These are phyloP conservation scores for Phytophthora uliginosa DNA, from an alignment of 352 stramenopile species.

Conservation along the genomic window DNA sequence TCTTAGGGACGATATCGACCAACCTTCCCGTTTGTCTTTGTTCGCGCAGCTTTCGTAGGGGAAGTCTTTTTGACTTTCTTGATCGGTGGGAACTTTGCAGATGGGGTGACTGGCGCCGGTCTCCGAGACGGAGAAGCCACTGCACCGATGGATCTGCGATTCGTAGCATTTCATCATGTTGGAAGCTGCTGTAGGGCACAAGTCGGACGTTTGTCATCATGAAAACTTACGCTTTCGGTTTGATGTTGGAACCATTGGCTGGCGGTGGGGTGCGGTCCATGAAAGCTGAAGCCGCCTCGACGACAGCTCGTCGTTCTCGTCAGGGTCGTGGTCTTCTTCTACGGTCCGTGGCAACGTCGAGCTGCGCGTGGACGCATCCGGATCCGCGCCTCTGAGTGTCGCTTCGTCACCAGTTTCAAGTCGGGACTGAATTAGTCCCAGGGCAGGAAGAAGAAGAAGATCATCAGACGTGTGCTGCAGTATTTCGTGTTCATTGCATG, in stretches of 20 bases:
- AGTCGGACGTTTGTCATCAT: not conserved
- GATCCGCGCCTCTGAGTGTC: slow-evolving; percentile 8
- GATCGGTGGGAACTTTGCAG: slow-evolving; percentile 34
- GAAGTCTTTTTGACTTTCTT: slow-evolving; percentile 34
- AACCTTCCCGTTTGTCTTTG: slow-evolving; percentile 28
- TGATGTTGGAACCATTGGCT: slow-evolving; percentile 24
- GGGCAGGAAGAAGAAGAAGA: too few species aligned
- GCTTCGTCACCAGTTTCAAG: slow-evolving; percentile 29
- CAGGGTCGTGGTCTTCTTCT: slow-evolving; percentile 3
- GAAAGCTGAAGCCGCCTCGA: not conserved
- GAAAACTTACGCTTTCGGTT: slow-evolving; percentile 21
- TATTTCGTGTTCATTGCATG: not conserved
- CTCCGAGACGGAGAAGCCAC: slow-evolving; percentile 20
- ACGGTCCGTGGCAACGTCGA: slow-evolving; percentile 6
- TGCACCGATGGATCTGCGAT: not conserved
- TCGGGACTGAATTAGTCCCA: slow-evolving; percentile 20
- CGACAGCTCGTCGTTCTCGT: not conserved
- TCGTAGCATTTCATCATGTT: not conserved
- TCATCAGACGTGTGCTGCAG: not conserved
- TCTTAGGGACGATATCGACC: not conserved
- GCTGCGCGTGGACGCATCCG: slow-evolving; percentile 21
- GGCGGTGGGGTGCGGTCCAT: slow-evolving; percentile 25
- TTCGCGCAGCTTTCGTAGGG: slow-evolving; percentile 21
- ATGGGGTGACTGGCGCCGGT: slow-evolving; percentile 13
- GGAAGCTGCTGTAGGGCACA: not conserved